Percentiles rank a stretch among this genome's conserved stretches.
phyloP scores from a whole-genome alignment of 192 early-diverging fungal species.

The Cetraspora pellucida region DNA sequence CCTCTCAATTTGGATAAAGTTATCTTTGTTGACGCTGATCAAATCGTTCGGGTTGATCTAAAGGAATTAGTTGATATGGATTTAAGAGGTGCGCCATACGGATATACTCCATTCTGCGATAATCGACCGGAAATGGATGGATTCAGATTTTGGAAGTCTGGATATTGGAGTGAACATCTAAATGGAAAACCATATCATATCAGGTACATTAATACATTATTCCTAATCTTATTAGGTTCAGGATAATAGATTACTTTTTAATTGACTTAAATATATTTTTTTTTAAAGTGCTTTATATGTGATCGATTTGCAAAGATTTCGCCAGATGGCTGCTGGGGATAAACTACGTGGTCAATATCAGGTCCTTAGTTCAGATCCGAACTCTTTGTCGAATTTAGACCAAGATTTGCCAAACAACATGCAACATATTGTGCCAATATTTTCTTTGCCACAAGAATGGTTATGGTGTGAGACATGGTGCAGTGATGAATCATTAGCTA shows the following conservation, averaged over 20 bases:
- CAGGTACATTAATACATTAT: conserved; percentile 39
- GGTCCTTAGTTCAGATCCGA: conserved; percentile 80
- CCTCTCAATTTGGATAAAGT: conserved; percentile 90
- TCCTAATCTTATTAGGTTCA: background rate
- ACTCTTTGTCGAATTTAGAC: conserved; percentile 92
- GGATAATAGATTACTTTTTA: background rate
- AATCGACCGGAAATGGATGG: conserved; percentile 93
- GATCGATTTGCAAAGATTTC: conserved; percentile 90
- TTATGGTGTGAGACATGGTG: conserved; percentile 99
- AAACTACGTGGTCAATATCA: conserved; percentile 93
- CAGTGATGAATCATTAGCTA: conserved; percentile 76
- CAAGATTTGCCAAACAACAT: conserved; percentile 99
- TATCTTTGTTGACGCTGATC: conserved; percentile 99
- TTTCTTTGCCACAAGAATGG: conserved; percentile 95
- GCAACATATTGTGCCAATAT: conserved; percentile 88
- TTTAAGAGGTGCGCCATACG: conserved; percentile 91
- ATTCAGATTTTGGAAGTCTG: conserved; percentile 96
- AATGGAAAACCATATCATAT: conserved; percentile 93
- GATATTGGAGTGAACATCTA: conserved; percentile 93
- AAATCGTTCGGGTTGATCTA: conserved; percentile 96
- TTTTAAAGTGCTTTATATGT: conserved; percentile 83
- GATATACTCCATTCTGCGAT: conserved; percentile 95
- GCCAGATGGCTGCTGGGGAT: conserved; percentile 93
- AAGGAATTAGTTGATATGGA: conserved; percentile 93
- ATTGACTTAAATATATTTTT: background rate